Evolutionary conservation across 2,329 filamentous ascomycete genomes (phyloP).

Genomic region (Bertia moriformis): DNA sequence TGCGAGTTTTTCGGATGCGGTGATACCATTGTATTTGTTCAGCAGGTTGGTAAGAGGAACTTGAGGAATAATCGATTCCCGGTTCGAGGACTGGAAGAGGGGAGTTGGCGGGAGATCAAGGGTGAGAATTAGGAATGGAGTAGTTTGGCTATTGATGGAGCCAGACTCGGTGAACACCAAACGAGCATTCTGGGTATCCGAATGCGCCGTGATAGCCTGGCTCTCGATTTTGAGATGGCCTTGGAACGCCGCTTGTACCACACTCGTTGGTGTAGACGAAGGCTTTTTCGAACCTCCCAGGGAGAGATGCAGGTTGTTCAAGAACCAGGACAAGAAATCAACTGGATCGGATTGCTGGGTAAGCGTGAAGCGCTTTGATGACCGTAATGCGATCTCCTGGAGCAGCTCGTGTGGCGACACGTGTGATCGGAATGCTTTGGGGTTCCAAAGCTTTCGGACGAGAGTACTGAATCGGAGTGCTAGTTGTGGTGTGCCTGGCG

Average conservation of each 20-base stretch:
- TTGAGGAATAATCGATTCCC: constrained; percentile 91
- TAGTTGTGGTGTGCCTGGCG: constrained; percentile 47
- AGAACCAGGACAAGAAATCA: constrained; percentile 92
- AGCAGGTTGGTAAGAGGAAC: constrained; percentile 72
- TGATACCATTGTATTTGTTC: constrained; percentile 81
- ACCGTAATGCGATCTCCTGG: constrained; percentile 81
- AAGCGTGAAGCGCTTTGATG: constrained; percentile 82
- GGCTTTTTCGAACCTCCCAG: constrained; percentile 69
- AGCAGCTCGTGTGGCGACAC: constrained; percentile 94
- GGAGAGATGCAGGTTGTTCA: constrained; percentile 86
- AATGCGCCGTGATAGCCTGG: constrained; percentile 81
- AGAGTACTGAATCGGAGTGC: constrained; percentile 78
- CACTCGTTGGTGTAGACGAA: constrained; percentile 68
- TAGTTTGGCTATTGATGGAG: constrained; percentile 60
- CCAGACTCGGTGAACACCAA: constrained; percentile 86
- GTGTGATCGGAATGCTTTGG: constrained; percentile 86
- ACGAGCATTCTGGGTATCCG: constrained; percentile 62
- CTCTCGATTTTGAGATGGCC: constrained; percentile 83
- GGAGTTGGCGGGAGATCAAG: constrained; percentile 84
- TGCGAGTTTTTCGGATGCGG: constrained; percentile 75
- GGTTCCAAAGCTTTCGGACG: constrained; percentile 95
- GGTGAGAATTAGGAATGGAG: constrained; percentile 79
- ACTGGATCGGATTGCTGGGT: constrained; percentile 88
- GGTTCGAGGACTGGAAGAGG: constrained; percentile 86
- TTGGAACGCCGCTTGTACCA: constrained; percentile 87